Evolutionary conservation across 495 filamentous ascomycete genomes (phyloP), one percentile per base, ranked within the genome.

Genomic region (Xylaria venustula): DNA sequence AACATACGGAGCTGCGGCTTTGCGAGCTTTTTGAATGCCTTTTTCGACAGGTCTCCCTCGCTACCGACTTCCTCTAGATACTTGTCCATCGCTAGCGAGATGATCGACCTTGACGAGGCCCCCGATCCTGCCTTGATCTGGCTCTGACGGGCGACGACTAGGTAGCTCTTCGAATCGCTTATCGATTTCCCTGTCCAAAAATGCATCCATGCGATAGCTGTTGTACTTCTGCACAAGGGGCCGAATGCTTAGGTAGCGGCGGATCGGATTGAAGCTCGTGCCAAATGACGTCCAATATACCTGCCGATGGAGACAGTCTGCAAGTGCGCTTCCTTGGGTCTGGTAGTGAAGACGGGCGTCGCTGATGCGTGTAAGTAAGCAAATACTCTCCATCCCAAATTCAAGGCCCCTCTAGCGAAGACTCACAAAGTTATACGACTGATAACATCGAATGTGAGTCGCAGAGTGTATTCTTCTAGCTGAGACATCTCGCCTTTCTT

Each of bases 371-470:
- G 30, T 5, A 34, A 34, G 30, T 34, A 34, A 34, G 30, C 30
- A 11, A 34, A 34, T 34, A 11, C 30, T 11, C 30, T 34, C 30
- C 4, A 11, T 34, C 11, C 11, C 11, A 5, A 34, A 34, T 36
- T 8, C 42, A 25, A 32, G 12, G 2, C 19, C 15, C 60, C 64
- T 20, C 20, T 48, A 1, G 15, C 22, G 22, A 28, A 67, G 57
- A 15, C 59, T 56, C 23, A 62, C 59, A 74, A 45, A 1, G 67
- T 64, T 9, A 73, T 37, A 11, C 60, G 54, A 1, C 61, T 67
- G 40, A 75, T 77, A 62, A 91, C 88, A 66, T 91, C 88, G 71
- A 91, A 76, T 57, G 87, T 73, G 69, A 91, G 73, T 64, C 88
- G 82, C 32, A 86, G 83, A 17, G 85, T 84, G 72, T 88, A 73